Percentiles rank a stretch among this genome's conserved stretches.
Evolutionary conservation across 257 asterid species (phyloP).

Genomic region (Solanum pennellii): DNA sequence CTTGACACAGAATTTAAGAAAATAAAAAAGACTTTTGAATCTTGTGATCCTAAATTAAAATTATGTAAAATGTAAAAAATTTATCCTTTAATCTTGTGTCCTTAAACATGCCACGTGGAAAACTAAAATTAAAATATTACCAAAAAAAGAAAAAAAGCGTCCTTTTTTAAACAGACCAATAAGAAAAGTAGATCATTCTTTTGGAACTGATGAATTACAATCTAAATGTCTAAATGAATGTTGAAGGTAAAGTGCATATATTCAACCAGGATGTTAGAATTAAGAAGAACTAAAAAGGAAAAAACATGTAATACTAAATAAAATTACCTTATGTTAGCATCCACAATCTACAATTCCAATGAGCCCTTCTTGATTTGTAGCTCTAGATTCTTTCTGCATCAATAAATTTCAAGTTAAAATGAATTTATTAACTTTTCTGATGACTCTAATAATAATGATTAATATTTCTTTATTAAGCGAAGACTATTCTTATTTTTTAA

Average conservation of each 20-base stretch:
- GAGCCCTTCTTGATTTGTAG: slow-evolving; percentile 35
- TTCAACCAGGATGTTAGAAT: not conserved
- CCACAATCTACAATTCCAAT: slow-evolving; percentile 28
- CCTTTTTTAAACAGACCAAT: no score
- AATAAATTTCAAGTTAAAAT: not conserved
- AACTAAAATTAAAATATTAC: no score
- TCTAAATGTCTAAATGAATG: not conserved
- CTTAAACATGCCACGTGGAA: no score
- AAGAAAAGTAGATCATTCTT: no score
- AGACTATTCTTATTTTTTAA: not conserved
- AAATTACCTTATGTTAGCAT: slow-evolving; percentile 35
- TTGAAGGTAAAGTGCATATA: not conserved
- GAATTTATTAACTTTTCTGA: not conserved
- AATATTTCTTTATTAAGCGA: not conserved
- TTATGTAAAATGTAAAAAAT: no score
- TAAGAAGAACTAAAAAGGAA: not conserved
- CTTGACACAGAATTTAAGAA: not conserved
- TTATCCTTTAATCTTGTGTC: no score
- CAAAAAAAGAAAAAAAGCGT: no score
- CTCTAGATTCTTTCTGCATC: slow-evolving; percentile 46
- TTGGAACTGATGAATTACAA: no score
- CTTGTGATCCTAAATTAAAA: no score
- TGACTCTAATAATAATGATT: not conserved
- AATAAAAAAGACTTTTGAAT: no score
- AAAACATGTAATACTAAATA: not conserved